Percentiles rank a stretch among this genome's conserved stretches.
phyloP scores from a whole-genome alignment of 2,329 filamentous ascomycete genomes.

The Fusarium haematococcum region DNA sequence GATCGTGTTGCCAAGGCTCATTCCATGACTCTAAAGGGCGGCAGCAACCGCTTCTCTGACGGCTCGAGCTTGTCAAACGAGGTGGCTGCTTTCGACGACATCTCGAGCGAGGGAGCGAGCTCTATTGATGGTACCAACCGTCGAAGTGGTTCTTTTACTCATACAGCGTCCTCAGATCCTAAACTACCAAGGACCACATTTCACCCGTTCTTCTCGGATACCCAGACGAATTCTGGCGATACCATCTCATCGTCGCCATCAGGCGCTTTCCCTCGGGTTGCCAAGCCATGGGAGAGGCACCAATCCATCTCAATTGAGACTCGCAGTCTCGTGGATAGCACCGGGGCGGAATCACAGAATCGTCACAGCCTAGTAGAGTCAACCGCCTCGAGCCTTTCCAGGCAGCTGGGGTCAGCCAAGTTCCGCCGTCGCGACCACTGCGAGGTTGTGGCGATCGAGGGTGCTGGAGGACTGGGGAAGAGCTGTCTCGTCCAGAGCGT shows the following conservation, averaged over 20 bases:
- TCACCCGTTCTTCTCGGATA: conserved; percentile 58
- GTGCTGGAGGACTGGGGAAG: conserved; percentile 73
- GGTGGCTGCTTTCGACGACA: conserved; percentile 60
- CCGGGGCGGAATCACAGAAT: conserved; percentile 54
- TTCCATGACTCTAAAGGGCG: conserved; percentile 56
- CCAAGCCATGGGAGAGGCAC: conserved; percentile 64
- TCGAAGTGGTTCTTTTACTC: conserved; percentile 62
- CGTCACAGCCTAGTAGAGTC: conserved; percentile 60
- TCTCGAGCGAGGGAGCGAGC: conserved; percentile 71
- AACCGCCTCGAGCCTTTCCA: conserved; percentile 62
- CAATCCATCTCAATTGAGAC: conserved; percentile 64
- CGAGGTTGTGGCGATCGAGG: conserved; percentile 72
- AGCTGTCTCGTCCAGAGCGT: conserved; percentile 73
- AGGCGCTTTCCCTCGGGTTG: conserved; percentile 50
- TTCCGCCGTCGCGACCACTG: conserved; percentile 72
- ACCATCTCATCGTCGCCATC: conserved; percentile 62
- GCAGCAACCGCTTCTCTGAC: conserved; percentile 63
- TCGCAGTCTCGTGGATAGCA: conserved; percentile 59
- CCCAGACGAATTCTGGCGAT: conserved; percentile 56
- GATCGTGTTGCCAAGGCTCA: conserved; percentile 80
- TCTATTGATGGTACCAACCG: conserved; percentile 65
- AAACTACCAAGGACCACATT: conserved; percentile 53
- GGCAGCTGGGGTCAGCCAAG: conserved; percentile 67
- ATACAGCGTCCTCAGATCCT: conserved; percentile 56
- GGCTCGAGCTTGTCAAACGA: conserved; percentile 66